Conservation (phyloP, 352 stramenopile genomes). For the Albugo candida region DNA sequence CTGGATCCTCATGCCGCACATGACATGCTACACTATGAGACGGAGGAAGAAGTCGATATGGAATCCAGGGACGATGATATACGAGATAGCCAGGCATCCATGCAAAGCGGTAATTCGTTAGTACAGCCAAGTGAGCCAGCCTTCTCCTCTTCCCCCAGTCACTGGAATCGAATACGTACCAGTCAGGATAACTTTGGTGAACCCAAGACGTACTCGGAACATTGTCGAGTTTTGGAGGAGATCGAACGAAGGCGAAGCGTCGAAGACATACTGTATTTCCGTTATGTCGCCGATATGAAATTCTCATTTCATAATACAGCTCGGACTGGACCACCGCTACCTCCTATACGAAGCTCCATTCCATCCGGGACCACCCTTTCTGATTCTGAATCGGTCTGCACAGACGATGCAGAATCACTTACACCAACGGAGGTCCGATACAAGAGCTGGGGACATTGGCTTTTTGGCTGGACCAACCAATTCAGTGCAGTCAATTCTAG, state of each 20-base stretch:
- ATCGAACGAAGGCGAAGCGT: constrained; percentile 53
- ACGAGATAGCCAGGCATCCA: background rate
- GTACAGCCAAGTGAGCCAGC: no score
- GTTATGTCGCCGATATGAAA: constrained; percentile 49
- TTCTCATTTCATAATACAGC: constrained; percentile 2
- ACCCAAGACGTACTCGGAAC: no score
- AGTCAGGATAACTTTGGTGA: no score
- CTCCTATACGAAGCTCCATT: constrained; percentile 8
- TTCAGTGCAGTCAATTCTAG: constrained; percentile 19
- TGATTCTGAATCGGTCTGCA: constrained; percentile 65
- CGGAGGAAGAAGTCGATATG: constrained; percentile 19
- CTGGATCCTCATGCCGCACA: constrained; percentile 17
- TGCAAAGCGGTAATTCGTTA: no score
- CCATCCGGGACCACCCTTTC: constrained; percentile 29
- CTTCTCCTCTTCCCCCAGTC: no score
- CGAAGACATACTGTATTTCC: constrained; percentile 75
- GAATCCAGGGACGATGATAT: constrained; percentile 3
- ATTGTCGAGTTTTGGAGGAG: constrained; percentile 20
- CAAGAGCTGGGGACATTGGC: constrained; percentile 64
- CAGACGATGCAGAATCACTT: constrained; percentile 44
- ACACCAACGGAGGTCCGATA: constrained; percentile 53
- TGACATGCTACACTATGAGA: constrained; percentile 31
- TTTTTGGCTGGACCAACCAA: constrained; percentile 72
- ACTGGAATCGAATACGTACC: no score
- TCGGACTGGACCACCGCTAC: background rate